These are phyloP conservation scores for Agrocybe pediades DNA, from an alignment of 768 basidiomycete genomes.

Conservation along the genomic window DNA sequence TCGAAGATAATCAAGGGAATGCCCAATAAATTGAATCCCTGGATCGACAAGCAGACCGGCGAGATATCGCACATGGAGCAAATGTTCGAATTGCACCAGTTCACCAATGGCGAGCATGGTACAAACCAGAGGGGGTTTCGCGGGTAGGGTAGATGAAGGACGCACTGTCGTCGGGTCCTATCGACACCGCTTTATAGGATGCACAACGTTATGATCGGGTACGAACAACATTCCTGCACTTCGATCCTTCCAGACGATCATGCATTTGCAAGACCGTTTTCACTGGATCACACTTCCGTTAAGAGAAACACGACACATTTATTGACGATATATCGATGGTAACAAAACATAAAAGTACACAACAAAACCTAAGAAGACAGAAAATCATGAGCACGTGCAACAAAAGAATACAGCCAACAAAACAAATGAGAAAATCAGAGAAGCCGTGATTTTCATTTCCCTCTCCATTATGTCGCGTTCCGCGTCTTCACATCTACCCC, in stretches of 20 bases:
- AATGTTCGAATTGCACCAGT: neutral
- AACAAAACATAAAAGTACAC: neutral
- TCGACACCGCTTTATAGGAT: too few species aligned
- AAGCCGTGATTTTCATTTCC: slow-evolving; percentile 66
- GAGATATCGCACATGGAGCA: neutral
- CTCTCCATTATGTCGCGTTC: slow-evolving; percentile 32
- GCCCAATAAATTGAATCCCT: neutral
- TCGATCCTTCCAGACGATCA: too few species aligned
- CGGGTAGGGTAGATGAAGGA: neutral
- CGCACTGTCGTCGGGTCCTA: neutral
- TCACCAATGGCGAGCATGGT: neutral
- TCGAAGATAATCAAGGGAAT: neutral
- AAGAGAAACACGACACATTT: too few species aligned
- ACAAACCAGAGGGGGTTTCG: neutral
- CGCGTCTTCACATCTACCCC: slow-evolving; percentile 41
- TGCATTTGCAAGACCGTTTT: too few species aligned
- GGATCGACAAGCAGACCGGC: neutral
- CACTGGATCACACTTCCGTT: too few species aligned
- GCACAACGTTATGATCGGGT: too few species aligned
- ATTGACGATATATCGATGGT: too few species aligned
- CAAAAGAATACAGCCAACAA: neutral
- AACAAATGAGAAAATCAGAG: slow-evolving; percentile 46
- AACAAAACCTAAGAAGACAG: neutral
- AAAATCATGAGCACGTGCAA: neutral
- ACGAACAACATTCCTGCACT: too few species aligned